Evolutionary conservation across 2,329 filamentous ascomycete genomes (phyloP).

Genomic region (Ceratocystis huliohia): DNA sequence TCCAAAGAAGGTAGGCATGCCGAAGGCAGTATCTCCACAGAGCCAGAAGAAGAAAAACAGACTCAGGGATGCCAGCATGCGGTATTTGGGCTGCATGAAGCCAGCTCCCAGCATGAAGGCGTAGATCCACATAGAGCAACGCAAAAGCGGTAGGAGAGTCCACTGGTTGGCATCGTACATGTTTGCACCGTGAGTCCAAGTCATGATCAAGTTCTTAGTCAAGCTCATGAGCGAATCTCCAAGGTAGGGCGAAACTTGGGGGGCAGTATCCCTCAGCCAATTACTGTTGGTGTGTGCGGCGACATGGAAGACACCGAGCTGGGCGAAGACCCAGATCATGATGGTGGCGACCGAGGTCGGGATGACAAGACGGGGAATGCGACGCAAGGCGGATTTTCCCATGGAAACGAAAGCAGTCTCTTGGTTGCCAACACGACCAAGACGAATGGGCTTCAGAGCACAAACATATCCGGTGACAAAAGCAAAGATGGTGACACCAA

Average conservation of each 20-base stretch:
- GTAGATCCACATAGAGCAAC: slow-evolving; percentile 43
- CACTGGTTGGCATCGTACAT: slow-evolving; percentile 46
- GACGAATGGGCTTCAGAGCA: slow-evolving; percentile 46
- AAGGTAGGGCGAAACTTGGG: slow-evolving; percentile 34
- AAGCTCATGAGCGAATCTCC: slow-evolving; percentile 25
- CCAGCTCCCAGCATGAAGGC: slow-evolving; percentile 39
- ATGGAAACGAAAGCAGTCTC: slow-evolving; percentile 42
- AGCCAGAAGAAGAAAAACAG: slow-evolving; percentile 40
- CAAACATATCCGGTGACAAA: slow-evolving; percentile 54
- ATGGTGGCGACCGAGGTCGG: slow-evolving; percentile 45
- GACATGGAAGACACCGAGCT: slow-evolving; percentile 45
- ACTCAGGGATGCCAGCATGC: slow-evolving; percentile 35
- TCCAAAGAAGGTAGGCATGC: slow-evolving; percentile 49
- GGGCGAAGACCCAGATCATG: slow-evolving; percentile 40
- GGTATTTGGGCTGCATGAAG: slow-evolving; percentile 36
- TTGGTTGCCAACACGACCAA: slow-evolving; percentile 41
- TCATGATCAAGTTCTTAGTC: slow-evolving; percentile 34
- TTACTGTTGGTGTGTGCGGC: slow-evolving; percentile 32
- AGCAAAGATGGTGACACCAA: slow-evolving; percentile 54
- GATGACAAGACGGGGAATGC: slow-evolving; percentile 45
- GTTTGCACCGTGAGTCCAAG: slow-evolving; percentile 40
- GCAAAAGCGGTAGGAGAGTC: slow-evolving; percentile 43
- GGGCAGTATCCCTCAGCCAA: slow-evolving; percentile 32
- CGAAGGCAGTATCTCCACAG: slow-evolving; percentile 32
- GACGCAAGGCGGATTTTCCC: slow-evolving; percentile 44